Evolutionary conservation across 139 green algal species (phyloP).

Genomic region (Coelastrella sp.): DNA sequence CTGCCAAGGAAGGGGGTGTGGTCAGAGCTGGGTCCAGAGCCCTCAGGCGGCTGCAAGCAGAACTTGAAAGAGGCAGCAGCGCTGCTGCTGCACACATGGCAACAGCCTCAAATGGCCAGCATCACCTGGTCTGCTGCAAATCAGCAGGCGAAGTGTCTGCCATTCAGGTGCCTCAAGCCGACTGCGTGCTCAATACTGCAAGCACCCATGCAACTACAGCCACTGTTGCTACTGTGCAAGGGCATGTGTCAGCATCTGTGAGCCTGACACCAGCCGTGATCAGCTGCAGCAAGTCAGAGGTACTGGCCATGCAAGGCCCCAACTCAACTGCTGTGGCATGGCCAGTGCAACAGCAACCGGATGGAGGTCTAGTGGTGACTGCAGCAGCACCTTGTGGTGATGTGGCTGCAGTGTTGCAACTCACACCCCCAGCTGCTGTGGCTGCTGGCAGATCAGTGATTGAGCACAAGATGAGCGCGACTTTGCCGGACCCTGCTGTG

Average conservation of each 20-base stretch:
- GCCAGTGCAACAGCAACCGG: constrained; percentile 32
- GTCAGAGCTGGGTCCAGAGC: constrained; percentile 2
- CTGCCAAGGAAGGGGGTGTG: neutral
- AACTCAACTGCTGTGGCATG: constrained; percentile 18
- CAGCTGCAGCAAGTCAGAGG: constrained; percentile 15
- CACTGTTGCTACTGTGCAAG: neutral
- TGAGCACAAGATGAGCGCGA: no score
- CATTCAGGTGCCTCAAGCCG: neutral
- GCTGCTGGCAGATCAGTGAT: neutral
- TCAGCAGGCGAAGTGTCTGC: no score
- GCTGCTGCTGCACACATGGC: neutral
- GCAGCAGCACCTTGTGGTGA: neutral
- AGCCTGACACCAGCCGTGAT: constrained; percentile 36
- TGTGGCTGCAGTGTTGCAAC: constrained; percentile 15
- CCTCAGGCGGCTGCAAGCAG: constrained; percentile 31
- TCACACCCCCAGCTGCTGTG: neutral
- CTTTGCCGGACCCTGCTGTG: no score
- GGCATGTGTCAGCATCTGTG: no score
- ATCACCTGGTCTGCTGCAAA: no score
- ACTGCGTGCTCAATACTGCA: no score
- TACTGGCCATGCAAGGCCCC: neutral
- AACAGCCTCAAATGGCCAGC: neutral
- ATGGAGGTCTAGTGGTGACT: constrained; percentile 24
- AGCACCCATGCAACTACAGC: no score
- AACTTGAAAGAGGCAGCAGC: constrained; percentile 21